Conservation (phyloP, 1,284 basidiomycete genomes). For the Wolfiporia cocos region DNA sequence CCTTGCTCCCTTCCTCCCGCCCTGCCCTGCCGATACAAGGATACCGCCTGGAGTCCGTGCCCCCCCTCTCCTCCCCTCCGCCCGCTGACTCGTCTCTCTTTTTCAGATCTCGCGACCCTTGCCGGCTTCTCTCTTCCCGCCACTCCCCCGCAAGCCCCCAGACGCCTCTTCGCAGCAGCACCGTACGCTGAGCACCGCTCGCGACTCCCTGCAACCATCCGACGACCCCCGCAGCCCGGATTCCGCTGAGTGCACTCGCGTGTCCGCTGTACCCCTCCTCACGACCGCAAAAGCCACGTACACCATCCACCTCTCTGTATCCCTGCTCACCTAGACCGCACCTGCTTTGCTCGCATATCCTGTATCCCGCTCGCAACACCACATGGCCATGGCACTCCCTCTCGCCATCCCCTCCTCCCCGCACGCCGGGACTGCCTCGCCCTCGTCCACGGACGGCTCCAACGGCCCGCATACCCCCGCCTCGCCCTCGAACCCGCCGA, state of each 20-base stretch:
- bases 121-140: conserved; percentile 59
- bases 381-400: conserved; percentile 45
- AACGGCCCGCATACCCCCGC: conserved; percentile 44
- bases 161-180: conserved; percentile 25
- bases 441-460: conserved; percentile 38
- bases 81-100: conserved; percentile 6
- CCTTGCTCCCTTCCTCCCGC: conserved; percentile 33
- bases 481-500: conserved; percentile 35
- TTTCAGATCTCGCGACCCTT: conserved; percentile 90
- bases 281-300: conserved; percentile 7
- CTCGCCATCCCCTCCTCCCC: conserved; percentile 41
- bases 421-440: conserved; percentile 34
- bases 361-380: conserved; percentile 9
- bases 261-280: conserved; percentile 19
- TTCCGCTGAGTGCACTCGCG: conserved; percentile 63
- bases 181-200: conserved; percentile 51
- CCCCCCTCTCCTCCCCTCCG: conserved; percentile 1
- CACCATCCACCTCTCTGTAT: conserved; percentile 12
- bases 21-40: conserved; percentile 65
- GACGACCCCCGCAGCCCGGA: conserved; percentile 26
- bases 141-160: conserved; percentile 19
- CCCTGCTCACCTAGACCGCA: conserved; percentile 3
- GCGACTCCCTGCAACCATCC: conserved; percentile 17
- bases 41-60: conserved; percentile 72
- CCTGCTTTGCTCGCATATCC: conserved; percentile 4